Evolutionary conservation across 163 green algal genomes (phyloP).

Genomic region (Trebouxiophyceae sp.): DNA sequence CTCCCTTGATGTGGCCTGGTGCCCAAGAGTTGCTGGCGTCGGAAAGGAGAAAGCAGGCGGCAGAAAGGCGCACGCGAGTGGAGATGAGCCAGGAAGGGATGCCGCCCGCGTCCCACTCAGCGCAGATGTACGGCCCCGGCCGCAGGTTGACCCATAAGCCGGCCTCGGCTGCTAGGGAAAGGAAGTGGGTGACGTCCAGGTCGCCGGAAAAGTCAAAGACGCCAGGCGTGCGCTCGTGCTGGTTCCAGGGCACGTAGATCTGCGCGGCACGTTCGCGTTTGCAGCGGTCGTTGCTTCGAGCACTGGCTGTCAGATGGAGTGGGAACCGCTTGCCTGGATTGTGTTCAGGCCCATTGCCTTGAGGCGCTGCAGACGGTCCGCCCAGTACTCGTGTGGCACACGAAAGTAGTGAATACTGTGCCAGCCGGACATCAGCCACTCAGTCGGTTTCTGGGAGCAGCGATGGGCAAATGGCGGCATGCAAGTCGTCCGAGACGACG

Average conservation of each 20-base stretch:
- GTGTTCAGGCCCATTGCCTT: slow-evolving; percentile 43
- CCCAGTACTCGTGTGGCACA: slow-evolving; percentile 33
- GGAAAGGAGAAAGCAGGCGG: no score
- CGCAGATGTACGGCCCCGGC: slow-evolving; percentile 65
- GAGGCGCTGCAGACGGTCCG: slow-evolving; percentile 28
- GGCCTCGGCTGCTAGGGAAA: slow-evolving; percentile 30
- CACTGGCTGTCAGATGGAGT: background rate
- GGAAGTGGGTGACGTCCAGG: slow-evolving; percentile 37
- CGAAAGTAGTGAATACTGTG: slow-evolving; percentile 49
- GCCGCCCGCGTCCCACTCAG: slow-evolving; percentile 60
- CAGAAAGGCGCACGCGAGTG: no score
- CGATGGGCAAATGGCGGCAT: background rate
- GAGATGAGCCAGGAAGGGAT: slow-evolving; percentile 53
- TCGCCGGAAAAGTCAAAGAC: slow-evolving; percentile 31
- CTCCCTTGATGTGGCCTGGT: no score
- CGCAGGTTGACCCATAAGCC: slow-evolving; percentile 42
- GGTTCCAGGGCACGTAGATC: slow-evolving; percentile 56
- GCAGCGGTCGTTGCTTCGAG: no score
- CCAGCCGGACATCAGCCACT: background rate
- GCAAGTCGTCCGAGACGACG: background rate
- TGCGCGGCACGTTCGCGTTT: no score
- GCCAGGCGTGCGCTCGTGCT: slow-evolving; percentile 45
- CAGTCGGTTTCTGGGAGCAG: background rate
- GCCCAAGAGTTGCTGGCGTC: no score
- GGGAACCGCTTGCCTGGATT: slow-evolving; percentile 19